phyloP scores from a whole-genome alignment of 2,329 filamentous ascomycete genomes.

The Diplodia intermedia region DNA sequence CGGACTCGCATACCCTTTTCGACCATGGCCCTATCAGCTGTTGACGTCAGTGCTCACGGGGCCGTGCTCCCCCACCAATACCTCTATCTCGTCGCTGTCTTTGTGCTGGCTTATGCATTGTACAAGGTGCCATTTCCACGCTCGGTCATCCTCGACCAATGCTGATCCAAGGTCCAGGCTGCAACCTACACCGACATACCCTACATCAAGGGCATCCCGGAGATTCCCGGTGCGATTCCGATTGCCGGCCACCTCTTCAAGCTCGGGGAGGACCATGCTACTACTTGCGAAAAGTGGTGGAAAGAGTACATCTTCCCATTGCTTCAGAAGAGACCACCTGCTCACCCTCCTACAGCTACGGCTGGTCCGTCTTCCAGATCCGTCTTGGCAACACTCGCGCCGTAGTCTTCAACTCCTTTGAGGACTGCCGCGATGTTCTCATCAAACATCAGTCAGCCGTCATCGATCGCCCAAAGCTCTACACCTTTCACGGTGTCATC shows the following conservation, averaged over 20 bases:
- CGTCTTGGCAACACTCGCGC: slow-evolving; percentile 60
- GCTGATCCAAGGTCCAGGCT: slow-evolving; percentile 26
- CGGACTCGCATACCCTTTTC: slow-evolving; percentile 13
- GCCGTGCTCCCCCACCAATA: slow-evolving; percentile 25
- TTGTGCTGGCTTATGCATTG: slow-evolving; percentile 8
- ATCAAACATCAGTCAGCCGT: slow-evolving; percentile 58
- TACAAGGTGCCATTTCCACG: slow-evolving; percentile 5
- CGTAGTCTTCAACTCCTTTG: slow-evolving; percentile 61
- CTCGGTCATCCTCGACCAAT: background rate
- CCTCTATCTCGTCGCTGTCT: slow-evolving; percentile 1
- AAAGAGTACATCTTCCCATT: slow-evolving; percentile 41
- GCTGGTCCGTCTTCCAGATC: slow-evolving; percentile 60
- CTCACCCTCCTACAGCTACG: slow-evolving; percentile 51
- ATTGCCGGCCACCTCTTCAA: slow-evolving; percentile 59
- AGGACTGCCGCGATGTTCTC: slow-evolving; percentile 60
- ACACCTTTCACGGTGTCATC: slow-evolving; percentile 63
- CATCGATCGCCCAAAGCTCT: slow-evolving; percentile 59
- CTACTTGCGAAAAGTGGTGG: slow-evolving; percentile 60
- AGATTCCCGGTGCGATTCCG: slow-evolving; percentile 59
- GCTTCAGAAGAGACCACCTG: background rate
- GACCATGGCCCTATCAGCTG: slow-evolving; percentile 13
- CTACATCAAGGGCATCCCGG: slow-evolving; percentile 57
- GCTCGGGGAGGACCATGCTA: slow-evolving; percentile 62
- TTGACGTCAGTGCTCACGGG: slow-evolving; percentile 20
- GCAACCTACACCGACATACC: slow-evolving; percentile 56